Evolutionary conservation across 2,329 filamentous ascomycete species (phyloP).

Genomic region (Sclerotinia spermophila): DNA sequence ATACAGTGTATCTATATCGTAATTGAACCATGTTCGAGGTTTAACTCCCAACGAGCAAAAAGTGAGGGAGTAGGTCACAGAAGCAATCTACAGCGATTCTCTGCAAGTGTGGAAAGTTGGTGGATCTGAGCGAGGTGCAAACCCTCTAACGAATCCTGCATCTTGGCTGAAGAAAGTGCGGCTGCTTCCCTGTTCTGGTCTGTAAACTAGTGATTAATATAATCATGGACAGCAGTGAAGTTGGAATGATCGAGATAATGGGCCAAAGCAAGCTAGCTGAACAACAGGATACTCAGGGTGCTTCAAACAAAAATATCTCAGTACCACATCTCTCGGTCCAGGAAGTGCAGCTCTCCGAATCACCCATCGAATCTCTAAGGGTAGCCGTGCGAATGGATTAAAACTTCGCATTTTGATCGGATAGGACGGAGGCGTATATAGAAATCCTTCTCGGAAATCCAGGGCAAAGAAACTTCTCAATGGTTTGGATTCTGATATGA

Average conservation of each 20-base stretch:
- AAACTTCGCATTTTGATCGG: neutral
- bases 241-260: neutral
- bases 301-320: neutral
- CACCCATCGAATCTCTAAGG: neutral
- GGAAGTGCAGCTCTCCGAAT: neutral
- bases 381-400: neutral
- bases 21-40: neutral
- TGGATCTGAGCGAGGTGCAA: neutral
- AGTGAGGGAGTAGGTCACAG: neutral
- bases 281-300: neutral
- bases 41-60: neutral
- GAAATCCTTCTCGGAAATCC: neutral
- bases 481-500: neutral
- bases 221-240: neutral
- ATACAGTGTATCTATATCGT: neutral
- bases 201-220: neutral
- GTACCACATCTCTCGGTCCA: neutral
- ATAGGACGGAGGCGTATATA: neutral
- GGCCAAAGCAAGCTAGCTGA: neutral
- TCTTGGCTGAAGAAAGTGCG: no score
- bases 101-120: neutral
- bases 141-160: neutral
- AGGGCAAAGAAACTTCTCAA: neutral
- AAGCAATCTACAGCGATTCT: neutral
- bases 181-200: neutral